phyloP scores from a whole-genome alignment of 163 green algal genomes.

The Scenedesmus sp. region DNA sequence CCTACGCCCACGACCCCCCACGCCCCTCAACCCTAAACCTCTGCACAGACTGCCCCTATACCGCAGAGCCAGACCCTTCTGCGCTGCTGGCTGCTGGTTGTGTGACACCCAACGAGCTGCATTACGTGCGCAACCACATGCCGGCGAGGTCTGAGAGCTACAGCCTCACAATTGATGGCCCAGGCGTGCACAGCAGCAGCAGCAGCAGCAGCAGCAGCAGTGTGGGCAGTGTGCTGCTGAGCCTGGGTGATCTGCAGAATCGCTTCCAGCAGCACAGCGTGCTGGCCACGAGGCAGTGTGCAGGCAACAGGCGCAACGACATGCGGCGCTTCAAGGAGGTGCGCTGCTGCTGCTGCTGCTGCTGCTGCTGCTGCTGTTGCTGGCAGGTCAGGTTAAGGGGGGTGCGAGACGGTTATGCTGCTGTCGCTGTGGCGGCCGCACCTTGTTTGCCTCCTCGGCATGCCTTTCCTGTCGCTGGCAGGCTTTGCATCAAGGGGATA shows the following conservation, averaged over 20 bases:
- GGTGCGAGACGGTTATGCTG: too few species aligned
- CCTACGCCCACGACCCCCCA: slow-evolving; percentile 77
- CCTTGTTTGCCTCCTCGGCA: too few species aligned
- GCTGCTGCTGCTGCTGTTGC: too few species aligned
- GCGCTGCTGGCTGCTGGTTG: slow-evolving; percentile 60
- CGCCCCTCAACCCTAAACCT: slow-evolving; percentile 68
- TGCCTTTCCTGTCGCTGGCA: too few species aligned
- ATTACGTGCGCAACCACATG: slow-evolving; percentile 85
- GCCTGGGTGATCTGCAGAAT: neutral
- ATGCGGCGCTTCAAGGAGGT: slow-evolving; percentile 39
- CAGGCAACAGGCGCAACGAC: slow-evolving; percentile 48
- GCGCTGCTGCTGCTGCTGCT: neutral
- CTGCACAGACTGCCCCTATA: slow-evolving; percentile 68
- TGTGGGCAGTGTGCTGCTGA: neutral
- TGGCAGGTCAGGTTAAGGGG: too few species aligned
- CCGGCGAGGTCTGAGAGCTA: slow-evolving; percentile 71
- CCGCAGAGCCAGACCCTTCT: slow-evolving; percentile 72
- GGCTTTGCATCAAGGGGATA: too few species aligned
- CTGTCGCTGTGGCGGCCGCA: too few species aligned
- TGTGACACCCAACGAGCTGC: slow-evolving; percentile 78
- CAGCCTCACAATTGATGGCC: slow-evolving; percentile 71
- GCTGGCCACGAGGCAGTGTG: slow-evolving; percentile 78
- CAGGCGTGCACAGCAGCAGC: slow-evolving; percentile 57
- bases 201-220: neutral
- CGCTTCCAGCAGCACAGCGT: neutral